Evolutionary conservation across 768 basidiomycete species (phyloP).

Genomic region (Crassisporium funariophilum): DNA sequence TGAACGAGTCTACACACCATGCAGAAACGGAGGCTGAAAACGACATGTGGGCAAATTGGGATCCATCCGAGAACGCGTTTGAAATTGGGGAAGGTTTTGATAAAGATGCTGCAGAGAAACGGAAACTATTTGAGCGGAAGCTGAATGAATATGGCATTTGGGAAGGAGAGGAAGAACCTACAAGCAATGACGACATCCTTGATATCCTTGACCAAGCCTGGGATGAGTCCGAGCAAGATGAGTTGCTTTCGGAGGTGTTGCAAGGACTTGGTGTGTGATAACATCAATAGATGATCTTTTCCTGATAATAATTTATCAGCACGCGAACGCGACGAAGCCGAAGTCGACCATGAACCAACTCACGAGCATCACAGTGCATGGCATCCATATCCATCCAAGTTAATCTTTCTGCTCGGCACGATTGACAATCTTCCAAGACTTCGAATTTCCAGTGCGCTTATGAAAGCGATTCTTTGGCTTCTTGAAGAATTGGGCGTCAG

Average conservation of each 20-base stretch:
- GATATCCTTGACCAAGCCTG: constrained; percentile 2
- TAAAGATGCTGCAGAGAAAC: background rate
- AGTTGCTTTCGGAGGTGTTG: constrained; percentile 3
- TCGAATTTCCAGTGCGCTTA: constrained; percentile 23
- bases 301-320: background rate
- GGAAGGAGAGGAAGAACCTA: constrained; percentile 8
- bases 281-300: background rate
- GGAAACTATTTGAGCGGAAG: constrained; percentile 5
- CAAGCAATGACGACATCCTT: constrained; percentile 5
- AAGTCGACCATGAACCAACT: constrained; percentile 11
- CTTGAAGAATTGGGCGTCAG: constrained; percentile 20
- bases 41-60: background rate
- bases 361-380: background rate
- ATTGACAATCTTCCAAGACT: constrained; percentile 31
- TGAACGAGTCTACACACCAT: background rate
- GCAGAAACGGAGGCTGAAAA: background rate
- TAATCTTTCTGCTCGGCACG: constrained; percentile 23
- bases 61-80: background rate
- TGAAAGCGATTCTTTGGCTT: constrained; percentile 29
- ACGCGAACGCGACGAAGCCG: constrained; percentile 3
- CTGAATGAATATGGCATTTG: constrained; percentile 9
- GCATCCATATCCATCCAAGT: constrained; percentile 12
- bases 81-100: background rate
- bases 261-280: constrained; percentile 3
- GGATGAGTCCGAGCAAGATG: constrained; percentile 2